Conservation (phyloP, 148 eudicot genomes). For the Diospyros kaki region DNA sequence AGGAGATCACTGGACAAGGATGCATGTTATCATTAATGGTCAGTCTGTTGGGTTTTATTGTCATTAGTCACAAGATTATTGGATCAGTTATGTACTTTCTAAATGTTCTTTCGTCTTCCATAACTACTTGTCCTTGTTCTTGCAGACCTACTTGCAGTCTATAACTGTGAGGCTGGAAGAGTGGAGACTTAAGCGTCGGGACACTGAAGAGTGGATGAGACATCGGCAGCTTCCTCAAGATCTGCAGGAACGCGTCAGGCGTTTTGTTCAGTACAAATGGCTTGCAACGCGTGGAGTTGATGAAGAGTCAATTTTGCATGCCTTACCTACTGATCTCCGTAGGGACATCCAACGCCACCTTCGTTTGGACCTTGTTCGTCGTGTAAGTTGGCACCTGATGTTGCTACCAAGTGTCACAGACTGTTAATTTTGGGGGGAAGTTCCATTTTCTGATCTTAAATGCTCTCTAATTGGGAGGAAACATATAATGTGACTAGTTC, state of each 20-base stretch:
- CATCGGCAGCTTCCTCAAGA: constrained; percentile 77
- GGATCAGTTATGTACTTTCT: no score
- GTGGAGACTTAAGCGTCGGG: constrained; percentile 82
- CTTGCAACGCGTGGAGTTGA: constrained; percentile 82
- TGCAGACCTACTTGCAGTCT: constrained; percentile 78
- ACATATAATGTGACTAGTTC: no score
- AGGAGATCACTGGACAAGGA: no score
- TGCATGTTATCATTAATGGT: no score
- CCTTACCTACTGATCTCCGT: constrained; percentile 73
- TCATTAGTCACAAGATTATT: no score
- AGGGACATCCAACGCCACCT: constrained; percentile 81
- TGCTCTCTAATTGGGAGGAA: no score
- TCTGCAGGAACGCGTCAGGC: constrained; percentile 53
- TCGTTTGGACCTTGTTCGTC: constrained; percentile 78
- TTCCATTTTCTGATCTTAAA: no score
- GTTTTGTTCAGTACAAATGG: constrained; percentile 85
- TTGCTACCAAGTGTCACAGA: no score
- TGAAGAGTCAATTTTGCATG: constrained; percentile 61
- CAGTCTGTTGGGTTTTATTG: no score
- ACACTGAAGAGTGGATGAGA: constrained; percentile 94
- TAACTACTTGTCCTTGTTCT: neutral
- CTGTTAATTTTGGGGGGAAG: no score
- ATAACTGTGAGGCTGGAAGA: constrained; percentile 88
- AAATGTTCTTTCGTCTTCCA: no score
- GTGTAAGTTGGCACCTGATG: constrained; percentile 39